Evolutionary conservation across 1,284 basidiomycete species (phyloP), one percentile per base, ranked within the genome.

Genomic region (Pseudozyma hubeiensis): DNA sequence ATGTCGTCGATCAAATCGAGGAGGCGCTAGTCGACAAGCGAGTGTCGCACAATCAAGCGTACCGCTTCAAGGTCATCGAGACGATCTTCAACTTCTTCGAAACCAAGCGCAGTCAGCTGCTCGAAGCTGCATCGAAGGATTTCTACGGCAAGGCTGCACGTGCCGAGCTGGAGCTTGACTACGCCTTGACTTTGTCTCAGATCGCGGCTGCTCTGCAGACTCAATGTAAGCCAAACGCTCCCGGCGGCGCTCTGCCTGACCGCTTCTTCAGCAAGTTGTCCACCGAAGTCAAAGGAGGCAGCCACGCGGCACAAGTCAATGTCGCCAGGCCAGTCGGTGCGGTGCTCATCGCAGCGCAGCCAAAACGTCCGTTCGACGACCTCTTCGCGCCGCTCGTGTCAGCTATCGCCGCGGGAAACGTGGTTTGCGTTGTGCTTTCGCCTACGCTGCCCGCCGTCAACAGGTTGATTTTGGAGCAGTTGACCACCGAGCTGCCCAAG

Each of bases 1-100:
- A 59, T 5, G 49, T 52, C 17, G 11, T 52, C 34, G 49, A 59
- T 7, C 43, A 39, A 11, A 33, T 59, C 31, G 47, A 52, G 24
- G 57, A 52, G 13, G 57, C 57, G 34, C 47, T 61, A 13, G 33
- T 47, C 1, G 58, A 61, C 7, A 53, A 49, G 10, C 51, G 58
- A 14, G 44, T 61, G 29, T 53, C 51, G 7, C 51, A 49, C 46
- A 61, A 61, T n/a, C 39, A 35, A 33, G 58, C 58, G 17, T 61
- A 53, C 17, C 58, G 58, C 37, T 61, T 61, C 51, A 61, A 61
- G 39, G 46, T 53, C 3, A 5, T 61, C 17, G 58, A 61, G 14
- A 14, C 51, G 30, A 49, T 61, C 37, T 53, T 61, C 9, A 29
- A 14, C 24, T 61, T 53, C 33, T 53, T 61, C 51, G 58, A 61